phyloP scores from a whole-genome alignment of 345 rosid species.

The Aethionema arabicum region DNA sequence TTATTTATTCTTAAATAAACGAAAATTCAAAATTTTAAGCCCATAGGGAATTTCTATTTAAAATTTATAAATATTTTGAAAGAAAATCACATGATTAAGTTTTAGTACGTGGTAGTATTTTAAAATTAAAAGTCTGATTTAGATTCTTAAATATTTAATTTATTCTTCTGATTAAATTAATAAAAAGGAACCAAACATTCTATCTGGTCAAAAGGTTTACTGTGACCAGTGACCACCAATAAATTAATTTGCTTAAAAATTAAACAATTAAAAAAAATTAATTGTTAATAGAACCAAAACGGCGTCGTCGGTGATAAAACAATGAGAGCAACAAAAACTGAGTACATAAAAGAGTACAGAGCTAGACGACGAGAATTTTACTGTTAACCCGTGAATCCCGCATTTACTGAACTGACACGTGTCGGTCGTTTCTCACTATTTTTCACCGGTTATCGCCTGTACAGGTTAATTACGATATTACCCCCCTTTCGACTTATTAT shows the following conservation, averaged over 20 bases:
- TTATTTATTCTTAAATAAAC: too few relatives aligned
- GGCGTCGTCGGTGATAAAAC: conserved; percentile 36
- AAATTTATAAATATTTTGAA: too few relatives aligned
- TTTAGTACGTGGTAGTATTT: too few relatives aligned
- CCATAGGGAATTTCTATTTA: too few relatives aligned
- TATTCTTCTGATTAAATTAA: too few relatives aligned
- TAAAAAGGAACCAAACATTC: neutral
- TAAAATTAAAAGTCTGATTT: too few relatives aligned
- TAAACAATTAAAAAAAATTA: neutral
- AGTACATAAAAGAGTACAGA: conserved; percentile 31
- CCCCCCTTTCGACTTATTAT: conserved; percentile 11
- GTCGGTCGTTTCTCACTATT: neutral
- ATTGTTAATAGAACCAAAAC: neutral
- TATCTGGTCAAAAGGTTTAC: neutral
- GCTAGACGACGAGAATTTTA: conserved; percentile 33
- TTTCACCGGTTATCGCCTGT: conserved; percentile 30
- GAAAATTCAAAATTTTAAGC: too few relatives aligned
- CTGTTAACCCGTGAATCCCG: conserved; percentile 42
- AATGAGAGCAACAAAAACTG: conserved; percentile 27
- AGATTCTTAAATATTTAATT: too few relatives aligned
- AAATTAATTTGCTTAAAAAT: neutral
- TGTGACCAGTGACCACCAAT: conserved; percentile 12
- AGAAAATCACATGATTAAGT: neutral
- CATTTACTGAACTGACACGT: conserved; percentile 18
- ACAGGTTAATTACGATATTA: conserved; percentile 31